Conservation (phyloP, 495 filamentous ascomycete species). For the Penicillium mononematosum region DNA sequence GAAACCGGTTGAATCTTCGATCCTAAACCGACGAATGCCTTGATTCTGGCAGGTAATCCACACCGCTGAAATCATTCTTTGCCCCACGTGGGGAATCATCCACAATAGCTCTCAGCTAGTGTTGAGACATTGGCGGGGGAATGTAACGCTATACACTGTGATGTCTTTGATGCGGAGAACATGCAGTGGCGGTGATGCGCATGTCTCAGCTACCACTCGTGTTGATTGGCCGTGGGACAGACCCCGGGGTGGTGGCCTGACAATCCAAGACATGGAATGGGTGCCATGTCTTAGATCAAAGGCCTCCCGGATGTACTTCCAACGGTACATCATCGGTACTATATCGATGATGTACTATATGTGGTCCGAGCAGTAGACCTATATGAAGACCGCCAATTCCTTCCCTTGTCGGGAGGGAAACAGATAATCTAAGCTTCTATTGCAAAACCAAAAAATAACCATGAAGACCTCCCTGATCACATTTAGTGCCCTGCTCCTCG, state of each 20-base stretch:
- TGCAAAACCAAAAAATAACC: constrained; percentile 17
- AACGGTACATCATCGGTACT: constrained; percentile 14
- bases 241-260: constrained; percentile 16
- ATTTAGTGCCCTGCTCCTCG: constrained; percentile 24
- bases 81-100: constrained; percentile 13
- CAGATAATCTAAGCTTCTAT: constrained; percentile 16
- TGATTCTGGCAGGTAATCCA: constrained; percentile 13
- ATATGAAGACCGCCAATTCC: constrained; percentile 25
- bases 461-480: constrained; percentile 29
- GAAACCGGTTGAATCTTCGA: constrained; percentile 13
- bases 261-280: constrained; percentile 19
- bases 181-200: constrained; percentile 22
- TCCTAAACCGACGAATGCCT: constrained; percentile 10
- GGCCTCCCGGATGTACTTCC: constrained; percentile 14
- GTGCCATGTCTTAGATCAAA: constrained; percentile 23
- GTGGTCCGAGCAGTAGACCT: constrained; percentile 19
- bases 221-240: constrained; percentile 18
- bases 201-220: constrained; percentile 27
- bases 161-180: constrained; percentile 22
- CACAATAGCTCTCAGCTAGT: constrained; percentile 12
- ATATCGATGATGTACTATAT: background rate
- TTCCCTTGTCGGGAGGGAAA: constrained; percentile 11
- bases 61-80: constrained; percentile 14
- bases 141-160: constrained; percentile 24
- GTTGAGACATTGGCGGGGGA: constrained; percentile 12